Conservation (phyloP, 164 flowering plant genomes). For the Vitis cinerea region DNA sequence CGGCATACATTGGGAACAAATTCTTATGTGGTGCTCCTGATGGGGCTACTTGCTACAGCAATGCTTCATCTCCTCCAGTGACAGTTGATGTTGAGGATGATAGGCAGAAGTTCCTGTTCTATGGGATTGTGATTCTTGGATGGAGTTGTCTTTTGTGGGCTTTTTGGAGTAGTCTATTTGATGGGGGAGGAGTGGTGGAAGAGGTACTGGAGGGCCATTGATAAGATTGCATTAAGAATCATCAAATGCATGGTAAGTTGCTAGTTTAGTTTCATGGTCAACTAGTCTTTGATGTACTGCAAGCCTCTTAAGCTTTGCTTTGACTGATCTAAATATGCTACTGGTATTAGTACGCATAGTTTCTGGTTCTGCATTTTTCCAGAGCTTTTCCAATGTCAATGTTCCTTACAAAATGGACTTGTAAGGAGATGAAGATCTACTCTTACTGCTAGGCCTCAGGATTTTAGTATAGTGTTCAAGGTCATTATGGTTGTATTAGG, state of each 20-base stretch:
- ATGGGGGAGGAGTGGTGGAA: constrained; percentile 6
- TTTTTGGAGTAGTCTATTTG: constrained; percentile 7
- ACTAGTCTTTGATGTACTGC: no score
- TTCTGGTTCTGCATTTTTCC: no score
- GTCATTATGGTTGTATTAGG: no score
- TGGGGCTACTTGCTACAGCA: not conserved
- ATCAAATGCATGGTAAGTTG: not conserved
- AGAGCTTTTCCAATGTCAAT: no score
- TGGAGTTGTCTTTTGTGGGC: constrained; percentile 14
- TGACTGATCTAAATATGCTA: no score
- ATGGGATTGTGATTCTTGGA: constrained; percentile 4
- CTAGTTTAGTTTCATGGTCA: not conserved
- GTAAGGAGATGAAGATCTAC: no score
- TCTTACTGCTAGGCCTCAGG: no score
- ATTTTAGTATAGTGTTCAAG: no score
- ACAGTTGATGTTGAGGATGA: constrained; percentile 1
- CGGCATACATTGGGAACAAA: constrained; percentile 16
- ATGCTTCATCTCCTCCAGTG: not conserved
- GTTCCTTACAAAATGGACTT: no score
- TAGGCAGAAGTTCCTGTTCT: not conserved
- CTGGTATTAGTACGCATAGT: no score
- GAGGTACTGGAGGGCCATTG: constrained; percentile 6
- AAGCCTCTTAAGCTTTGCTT: no score
- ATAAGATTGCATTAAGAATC: constrained; percentile 4
- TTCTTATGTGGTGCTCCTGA: constrained; percentile 10